Evolutionary conservation across 2,329 filamentous ascomycete genomes (phyloP).

Genomic region (Aureobasidium sp.): DNA sequence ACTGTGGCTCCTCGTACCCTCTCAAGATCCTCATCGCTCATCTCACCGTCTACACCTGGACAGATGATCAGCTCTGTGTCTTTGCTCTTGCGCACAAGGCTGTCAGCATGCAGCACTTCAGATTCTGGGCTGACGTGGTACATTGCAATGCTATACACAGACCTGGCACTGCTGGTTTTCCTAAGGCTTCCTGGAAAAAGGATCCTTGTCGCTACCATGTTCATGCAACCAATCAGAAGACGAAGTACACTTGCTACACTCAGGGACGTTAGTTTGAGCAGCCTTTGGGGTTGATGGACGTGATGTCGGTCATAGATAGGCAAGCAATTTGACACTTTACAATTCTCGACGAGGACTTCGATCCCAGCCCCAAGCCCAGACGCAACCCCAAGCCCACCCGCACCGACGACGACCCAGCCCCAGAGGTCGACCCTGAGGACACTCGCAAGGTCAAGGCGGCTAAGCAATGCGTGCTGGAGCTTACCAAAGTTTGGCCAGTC

Average conservation of each 20-base stretch:
- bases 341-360: rapidly evolving
- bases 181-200: neutral
- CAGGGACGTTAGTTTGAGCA: neutral
- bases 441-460: no score
- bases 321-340: no score
- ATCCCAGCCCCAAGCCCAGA: no score
- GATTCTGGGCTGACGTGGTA: neutral
- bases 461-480: no score
- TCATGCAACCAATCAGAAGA: neutral
- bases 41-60: neutral
- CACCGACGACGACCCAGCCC: no score
- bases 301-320: no score
- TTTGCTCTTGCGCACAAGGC: neutral
- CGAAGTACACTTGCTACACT: neutral
- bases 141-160: neutral
- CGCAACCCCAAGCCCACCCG: no score
- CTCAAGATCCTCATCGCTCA: neutral
- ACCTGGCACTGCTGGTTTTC: neutral
- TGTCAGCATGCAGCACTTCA: neutral
- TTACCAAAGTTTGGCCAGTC: no score
- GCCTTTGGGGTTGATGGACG: neutral
- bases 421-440: no score
- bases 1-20: neutral
- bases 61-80: neutral
- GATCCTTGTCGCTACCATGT: neutral